Base-by-base conservation (phyloP, 139 green algal species). In the Bryopsis sp. region DNA sequence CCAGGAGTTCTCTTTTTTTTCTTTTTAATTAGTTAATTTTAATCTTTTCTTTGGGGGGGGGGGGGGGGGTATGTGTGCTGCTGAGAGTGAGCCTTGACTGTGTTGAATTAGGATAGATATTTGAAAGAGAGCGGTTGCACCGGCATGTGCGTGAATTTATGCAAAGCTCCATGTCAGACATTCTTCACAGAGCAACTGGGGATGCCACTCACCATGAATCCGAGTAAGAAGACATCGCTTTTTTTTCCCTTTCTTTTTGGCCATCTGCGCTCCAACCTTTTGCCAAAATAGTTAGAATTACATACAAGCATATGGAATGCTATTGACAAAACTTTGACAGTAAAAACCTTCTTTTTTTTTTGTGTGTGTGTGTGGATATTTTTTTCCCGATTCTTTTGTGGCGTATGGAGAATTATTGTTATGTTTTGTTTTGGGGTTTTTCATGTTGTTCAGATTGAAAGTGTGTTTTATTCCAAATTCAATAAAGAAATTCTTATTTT, bases 131-230 rank as follows among this genome's bases (percentile, higher is more conserved):
- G 74, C 61, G 73, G 75, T 0, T 94, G 87, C 59, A 76, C 72
- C 0, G 87, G 74, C 34, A 94, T 94, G 87, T 94, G 87, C 65
- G 73, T 89, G 2, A 93, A 94, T 74, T 78, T 94, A 34, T 94
- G 87, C 81, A 94, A 89, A 65, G 50, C 73, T n/a, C 81, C 86
- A 26, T 76, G 47, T 1, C 85, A 93, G 67, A 71, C 75, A 0
- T 93, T 94, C 73, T 94, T 94, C 76, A 94, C 79, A 7, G 72
- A 92, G 48, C 58, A 93, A 46, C 82, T 94, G 24, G 88, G 88
- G 3, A 88, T 95, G 74, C 88, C 88, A 5, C 64, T 95, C 47
- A 89, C 80, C 3, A 89, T 92, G 78, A 81, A 83, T 28, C 85
- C 86, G 22, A 81, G 59, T 67, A 15, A 26, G 31, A 7, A 34